Conservation (phyloP, 345 rosid genomes). For the Toxicodendron radicans region DNA sequence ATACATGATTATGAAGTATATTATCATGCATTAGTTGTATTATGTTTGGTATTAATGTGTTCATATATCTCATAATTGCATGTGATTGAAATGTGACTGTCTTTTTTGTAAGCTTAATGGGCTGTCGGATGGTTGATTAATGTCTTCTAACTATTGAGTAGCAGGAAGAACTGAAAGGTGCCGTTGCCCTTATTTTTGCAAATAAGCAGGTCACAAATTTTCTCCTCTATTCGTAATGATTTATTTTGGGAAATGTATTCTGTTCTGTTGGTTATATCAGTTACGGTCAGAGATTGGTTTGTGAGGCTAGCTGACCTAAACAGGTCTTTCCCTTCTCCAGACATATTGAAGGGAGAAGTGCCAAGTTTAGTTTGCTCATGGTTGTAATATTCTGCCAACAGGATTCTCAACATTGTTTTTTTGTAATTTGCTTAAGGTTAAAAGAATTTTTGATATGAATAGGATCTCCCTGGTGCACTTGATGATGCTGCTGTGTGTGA, state of each 20-base stretch:
- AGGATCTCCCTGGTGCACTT: constrained; percentile 71
- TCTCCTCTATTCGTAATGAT: not conserved
- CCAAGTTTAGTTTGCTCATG: not conserved
- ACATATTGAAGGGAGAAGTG: not conserved
- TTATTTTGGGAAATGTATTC: not conserved
- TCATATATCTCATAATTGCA: not conserved
- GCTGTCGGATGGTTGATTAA: not conserved
- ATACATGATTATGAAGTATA: not conserved
- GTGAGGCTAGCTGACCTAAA: not conserved
- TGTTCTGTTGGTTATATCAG: not conserved
- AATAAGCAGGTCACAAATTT: constrained; percentile 53
- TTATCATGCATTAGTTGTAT: no score
- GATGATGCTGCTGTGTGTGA: constrained; percentile 62
- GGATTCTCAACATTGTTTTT: not conserved
- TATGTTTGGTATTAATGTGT: not conserved
- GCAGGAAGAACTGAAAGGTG: constrained; percentile 68
- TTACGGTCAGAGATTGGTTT: not conserved
- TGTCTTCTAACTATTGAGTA: constrained; percentile 19
- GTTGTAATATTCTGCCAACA: not conserved
- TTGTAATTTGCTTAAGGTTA: not conserved
- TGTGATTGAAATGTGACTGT: not conserved
- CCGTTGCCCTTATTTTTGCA: constrained; percentile 63
- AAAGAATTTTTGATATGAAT: not conserved
- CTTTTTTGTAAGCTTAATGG: not conserved
- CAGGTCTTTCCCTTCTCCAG: not conserved